Conservation (phyloP, 352 stramenopile species). For the Globisporangium alternatum region DNA sequence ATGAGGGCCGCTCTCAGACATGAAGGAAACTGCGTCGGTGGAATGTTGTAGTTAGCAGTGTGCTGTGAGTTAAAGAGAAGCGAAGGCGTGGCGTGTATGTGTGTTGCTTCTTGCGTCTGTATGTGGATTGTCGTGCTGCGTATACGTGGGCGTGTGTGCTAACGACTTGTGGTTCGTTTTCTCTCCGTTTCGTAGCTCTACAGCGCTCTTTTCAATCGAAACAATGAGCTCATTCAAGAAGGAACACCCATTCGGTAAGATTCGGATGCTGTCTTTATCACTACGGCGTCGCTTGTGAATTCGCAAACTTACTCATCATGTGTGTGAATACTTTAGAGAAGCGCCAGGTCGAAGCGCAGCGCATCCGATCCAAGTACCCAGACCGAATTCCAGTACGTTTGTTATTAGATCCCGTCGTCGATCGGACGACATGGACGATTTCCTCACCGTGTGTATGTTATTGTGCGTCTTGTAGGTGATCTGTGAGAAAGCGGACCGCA, state of each 20-base stretch:
- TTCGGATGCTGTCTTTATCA: background rate
- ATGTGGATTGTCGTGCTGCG: background rate
- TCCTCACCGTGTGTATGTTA: background rate
- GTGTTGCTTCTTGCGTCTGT: background rate
- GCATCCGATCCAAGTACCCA: constrained; percentile 98
- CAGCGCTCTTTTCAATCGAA: background rate
- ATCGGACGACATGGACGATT: background rate
- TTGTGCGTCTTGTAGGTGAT: constrained; percentile 57
- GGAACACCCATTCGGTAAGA: constrained; percentile 82
- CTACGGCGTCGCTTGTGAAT: background rate
- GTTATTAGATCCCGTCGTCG: background rate
- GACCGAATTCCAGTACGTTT: constrained; percentile 93
- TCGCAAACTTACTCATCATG: background rate
- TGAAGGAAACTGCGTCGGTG: background rate
- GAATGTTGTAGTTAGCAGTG: background rate
- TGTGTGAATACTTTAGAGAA: constrained; percentile 77
- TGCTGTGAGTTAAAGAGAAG: constrained; percentile 1
- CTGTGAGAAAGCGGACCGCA: constrained; percentile 95
- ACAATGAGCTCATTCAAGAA: constrained; percentile 91
- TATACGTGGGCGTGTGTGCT: background rate
- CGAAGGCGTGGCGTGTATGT: background rate
- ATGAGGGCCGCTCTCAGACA: too few relatives aligned
- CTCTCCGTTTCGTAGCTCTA: background rate
- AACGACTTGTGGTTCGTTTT: constrained; percentile 1
- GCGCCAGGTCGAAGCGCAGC: constrained; percentile 96